Evolutionary conservation across 139 green algal species (phyloP).

Genomic region (Haematococcus lacustris): DNA sequence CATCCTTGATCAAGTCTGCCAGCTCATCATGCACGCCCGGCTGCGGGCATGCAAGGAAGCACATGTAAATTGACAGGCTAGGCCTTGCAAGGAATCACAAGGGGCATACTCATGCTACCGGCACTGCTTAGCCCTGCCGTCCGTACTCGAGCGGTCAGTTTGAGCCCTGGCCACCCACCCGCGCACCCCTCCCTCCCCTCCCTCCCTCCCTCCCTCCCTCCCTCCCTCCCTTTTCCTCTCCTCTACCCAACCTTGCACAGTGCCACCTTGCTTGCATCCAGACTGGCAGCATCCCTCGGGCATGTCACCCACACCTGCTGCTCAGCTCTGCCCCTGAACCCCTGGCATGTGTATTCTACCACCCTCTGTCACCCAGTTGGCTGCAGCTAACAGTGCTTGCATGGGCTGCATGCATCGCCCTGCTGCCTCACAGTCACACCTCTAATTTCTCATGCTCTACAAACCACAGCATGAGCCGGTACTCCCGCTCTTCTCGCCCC

Average conservation of each 20-base stretch:
- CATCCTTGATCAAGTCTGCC: conserved; percentile 47
- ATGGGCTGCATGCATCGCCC: not conserved
- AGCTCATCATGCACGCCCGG: conserved; percentile 14
- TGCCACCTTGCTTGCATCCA: not conserved
- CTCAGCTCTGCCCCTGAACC: not conserved
- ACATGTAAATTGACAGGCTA: not conserved
- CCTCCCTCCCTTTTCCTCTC: no score
- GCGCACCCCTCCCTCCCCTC: not conserved
- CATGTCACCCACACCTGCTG: not conserved
- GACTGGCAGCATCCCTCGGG: not conserved
- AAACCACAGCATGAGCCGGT: conserved; percentile 1
- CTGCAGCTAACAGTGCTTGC: not conserved
- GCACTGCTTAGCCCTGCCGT: not conserved
- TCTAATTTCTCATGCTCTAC: not conserved
- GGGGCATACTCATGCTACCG: not conserved
- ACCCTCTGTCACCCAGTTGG: not conserved
- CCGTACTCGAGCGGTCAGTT: not conserved
- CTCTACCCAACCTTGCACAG: not conserved
- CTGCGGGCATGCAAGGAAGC: not conserved
- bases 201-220: no score
- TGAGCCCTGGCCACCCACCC: not conserved
- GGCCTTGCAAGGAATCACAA: no score
- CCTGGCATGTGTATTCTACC: not conserved
- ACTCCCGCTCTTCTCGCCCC: not conserved
- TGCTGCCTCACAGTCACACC: not conserved